Percentiles rank a stretch among this genome's conserved stretches.
These are phyloP conservation scores for Pulveroboletus sp. DNA, from an alignment of 768 basidiomycete species.

Conservation along the genomic window DNA sequence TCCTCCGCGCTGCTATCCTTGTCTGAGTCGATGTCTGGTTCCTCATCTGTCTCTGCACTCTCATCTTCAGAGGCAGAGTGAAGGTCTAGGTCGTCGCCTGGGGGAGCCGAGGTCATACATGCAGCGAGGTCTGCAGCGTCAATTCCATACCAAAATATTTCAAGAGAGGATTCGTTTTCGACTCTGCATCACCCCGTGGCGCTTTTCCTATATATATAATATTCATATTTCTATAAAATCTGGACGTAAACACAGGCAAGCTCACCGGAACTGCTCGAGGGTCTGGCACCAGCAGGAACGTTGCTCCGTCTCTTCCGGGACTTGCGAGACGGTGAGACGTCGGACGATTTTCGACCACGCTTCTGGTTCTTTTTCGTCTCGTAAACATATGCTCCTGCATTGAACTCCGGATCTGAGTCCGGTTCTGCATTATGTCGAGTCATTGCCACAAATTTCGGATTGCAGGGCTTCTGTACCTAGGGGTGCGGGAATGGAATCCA, in stretches of 20 bases:
- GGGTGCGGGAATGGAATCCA: slow-evolving; percentile 34
- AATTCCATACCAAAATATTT: slow-evolving; percentile 45
- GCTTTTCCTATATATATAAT: neutral
- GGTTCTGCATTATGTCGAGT: slow-evolving; percentile 17
- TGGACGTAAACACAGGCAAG: neutral
- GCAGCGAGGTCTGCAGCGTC: neutral
- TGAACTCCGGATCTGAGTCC: slow-evolving; percentile 35
- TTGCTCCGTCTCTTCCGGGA: slow-evolving; percentile 14
- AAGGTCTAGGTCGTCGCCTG: slow-evolving; percentile 43
- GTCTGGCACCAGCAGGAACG: neutral
- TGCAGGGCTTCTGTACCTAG: slow-evolving; percentile 23
- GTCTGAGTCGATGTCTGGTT: slow-evolving; percentile 15
- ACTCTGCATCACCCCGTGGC: neutral
- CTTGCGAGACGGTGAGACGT: slow-evolving; percentile 15
- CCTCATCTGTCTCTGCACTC: slow-evolving; percentile 16
- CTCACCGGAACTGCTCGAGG: slow-evolving; percentile 14
- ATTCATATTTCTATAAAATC: neutral
- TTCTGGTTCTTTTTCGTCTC: slow-evolving; percentile 25
- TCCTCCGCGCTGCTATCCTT: slow-evolving; percentile 24
- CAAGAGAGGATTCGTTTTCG: slow-evolving; percentile 40
- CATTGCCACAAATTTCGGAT: neutral
- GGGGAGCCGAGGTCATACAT: neutral
- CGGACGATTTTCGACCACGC: slow-evolving; percentile 15
- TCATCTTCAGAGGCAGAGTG: slow-evolving; percentile 50
- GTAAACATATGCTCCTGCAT: slow-evolving; percentile 26